phyloP scores from a whole-genome alignment of 2,329 filamentous ascomycete species.

The Aspergillus pseudotamarii region DNA sequence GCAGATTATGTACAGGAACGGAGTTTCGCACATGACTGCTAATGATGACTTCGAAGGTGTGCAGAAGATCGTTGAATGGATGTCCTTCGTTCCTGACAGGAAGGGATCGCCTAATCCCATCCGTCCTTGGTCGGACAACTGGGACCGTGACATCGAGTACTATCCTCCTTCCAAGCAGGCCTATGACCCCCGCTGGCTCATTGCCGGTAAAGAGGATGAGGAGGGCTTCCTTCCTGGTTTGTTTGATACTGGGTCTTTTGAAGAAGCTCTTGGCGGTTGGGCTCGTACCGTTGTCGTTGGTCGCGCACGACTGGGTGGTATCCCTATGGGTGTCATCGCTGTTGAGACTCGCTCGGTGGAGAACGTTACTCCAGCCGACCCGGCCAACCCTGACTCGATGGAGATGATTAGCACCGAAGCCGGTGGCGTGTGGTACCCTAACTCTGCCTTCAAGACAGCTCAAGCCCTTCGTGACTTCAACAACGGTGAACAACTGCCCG shows the following conservation, averaged over 20 bases:
- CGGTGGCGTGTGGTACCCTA: conserved; percentile 99
- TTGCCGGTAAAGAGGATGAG: conserved; percentile 81
- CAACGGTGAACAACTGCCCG: conserved; percentile 92
- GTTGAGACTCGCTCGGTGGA: conserved; percentile 96
- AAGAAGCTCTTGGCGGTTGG: conserved; percentile 96
- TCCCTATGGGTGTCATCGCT: conserved; percentile 96
- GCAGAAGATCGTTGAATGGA: conserved; percentile 96
- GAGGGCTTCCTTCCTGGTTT: conserved; percentile 85
- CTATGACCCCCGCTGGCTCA: conserved; percentile 94
- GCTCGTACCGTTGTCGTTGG: conserved; percentile 95
- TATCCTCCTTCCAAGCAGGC: conserved; percentile 77
- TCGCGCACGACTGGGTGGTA: conserved; percentile 92
- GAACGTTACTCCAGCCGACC: conserved; percentile 94
- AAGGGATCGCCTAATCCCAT: conserved; percentile 93
- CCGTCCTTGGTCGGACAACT: conserved; percentile 78
- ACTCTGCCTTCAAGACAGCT: conserved; percentile 99
- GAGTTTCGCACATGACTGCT: conserved; percentile 98
- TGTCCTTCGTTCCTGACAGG: conserved; percentile 96
- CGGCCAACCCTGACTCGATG: conserved; percentile 96
- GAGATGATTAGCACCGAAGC: conserved; percentile 94
- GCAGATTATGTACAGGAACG: conserved; percentile 99
- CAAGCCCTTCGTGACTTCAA: conserved; percentile 99
- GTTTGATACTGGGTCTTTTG: conserved; percentile 95
- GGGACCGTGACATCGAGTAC: conserved; percentile 91
- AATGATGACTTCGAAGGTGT: conserved; percentile 97